Base-by-base conservation (phyloP, 2,329 filamentous ascomycete species). In the Lachnellula suecica region DNA sequence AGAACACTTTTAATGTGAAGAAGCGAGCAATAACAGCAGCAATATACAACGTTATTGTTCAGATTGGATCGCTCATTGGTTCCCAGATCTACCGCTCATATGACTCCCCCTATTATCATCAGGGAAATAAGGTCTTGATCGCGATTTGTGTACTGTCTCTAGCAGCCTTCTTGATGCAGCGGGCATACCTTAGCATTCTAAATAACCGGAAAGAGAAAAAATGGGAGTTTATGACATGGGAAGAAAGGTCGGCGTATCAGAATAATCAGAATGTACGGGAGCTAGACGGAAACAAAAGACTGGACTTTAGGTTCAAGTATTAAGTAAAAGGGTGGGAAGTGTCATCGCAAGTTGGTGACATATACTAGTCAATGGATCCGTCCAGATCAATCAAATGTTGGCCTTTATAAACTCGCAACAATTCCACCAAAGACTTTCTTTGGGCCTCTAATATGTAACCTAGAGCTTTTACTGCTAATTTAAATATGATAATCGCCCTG, bases 1-100 rank as follows among this genome's bases (percentile, higher is more conserved):
- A 74, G 73, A 73, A 72, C 58, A 74, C 72, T 2, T 72, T 79
- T 47, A 87, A 87, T 61, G 82, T 88, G 10, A 74, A 83, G 10
- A 82, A 80, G 8, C 72, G 84, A 7, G 81, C 84, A 1, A 81
- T 88, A 1, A 79, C 80, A 1, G 79, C 82, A 0, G 83, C 81
- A 0, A 67, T 82, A 17, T 87, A 87, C 66, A 87, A 86, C 62
- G 77, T 78, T 72, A 72, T 70, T 35, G 70, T 74, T 2, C 75
- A 78, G 57, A 67, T 70, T 0, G 66, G 68, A 20, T 68, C 64
- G 2, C 71, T 77, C 29, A 72, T 60, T 11, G 50, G 51, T 9
- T 47, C 58, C 11, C 59, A 64, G 20, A 53, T 63, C 15, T 79
- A 79, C 54, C 68, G 76, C 2, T 67, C 73, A 4, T 68, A 74